A percentile compares a stretch with the other conserved stretches of the same genome.
Conservation (phyloP, 2,329 filamentous ascomycete genomes). For the Helotiales sp. region DNA sequence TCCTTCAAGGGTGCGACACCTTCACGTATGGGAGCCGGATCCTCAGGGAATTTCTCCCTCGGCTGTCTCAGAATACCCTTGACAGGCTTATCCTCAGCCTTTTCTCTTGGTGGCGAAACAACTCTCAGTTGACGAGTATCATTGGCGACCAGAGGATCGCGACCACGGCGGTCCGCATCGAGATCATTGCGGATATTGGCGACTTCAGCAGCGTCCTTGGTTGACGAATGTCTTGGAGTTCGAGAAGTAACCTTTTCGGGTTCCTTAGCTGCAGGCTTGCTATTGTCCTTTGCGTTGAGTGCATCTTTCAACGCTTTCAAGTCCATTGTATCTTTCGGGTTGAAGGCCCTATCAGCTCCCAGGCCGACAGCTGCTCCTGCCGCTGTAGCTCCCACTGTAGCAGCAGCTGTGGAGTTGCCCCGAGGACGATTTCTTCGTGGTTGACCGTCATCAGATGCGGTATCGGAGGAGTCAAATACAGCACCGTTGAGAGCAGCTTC, state of each 20-base stretch:
- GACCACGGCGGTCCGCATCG: slow-evolving; percentile 23
- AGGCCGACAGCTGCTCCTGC: slow-evolving; percentile 20
- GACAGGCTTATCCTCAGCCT: slow-evolving; percentile 65
- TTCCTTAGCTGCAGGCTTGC: slow-evolving; percentile 4
- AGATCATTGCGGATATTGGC: slow-evolving; percentile 29
- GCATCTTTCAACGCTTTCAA: slow-evolving; percentile 29
- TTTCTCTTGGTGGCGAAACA: slow-evolving; percentile 68
- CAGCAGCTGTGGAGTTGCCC: slow-evolving; percentile 18
- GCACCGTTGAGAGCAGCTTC: slow-evolving; percentile 19
- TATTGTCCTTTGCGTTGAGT: slow-evolving; percentile 13
- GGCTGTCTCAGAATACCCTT: slow-evolving; percentile 87
- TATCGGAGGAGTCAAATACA: slow-evolving; percentile 26
- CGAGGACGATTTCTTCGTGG: slow-evolving; percentile 18
- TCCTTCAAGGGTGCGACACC: slow-evolving; percentile 94
- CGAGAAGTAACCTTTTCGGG: slow-evolving; percentile 19
- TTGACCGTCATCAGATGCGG: slow-evolving; percentile 25
- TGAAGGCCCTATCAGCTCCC: slow-evolving; percentile 29
- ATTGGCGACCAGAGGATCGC: slow-evolving; percentile 21
- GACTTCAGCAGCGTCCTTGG: slow-evolving; percentile 26
- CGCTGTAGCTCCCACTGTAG: slow-evolving; percentile 11
- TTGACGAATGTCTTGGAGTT: slow-evolving; percentile 23
- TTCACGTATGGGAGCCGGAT: slow-evolving; percentile 79
- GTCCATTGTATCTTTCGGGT: slow-evolving; percentile 37
- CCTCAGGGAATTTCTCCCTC: slow-evolving; percentile 81
- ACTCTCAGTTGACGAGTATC: slow-evolving; percentile 47